Evolutionary conservation across 768 basidiomycete genomes (phyloP), one percentile per base, ranked within the genome.

Genomic region (Mycena belliarum): DNA sequence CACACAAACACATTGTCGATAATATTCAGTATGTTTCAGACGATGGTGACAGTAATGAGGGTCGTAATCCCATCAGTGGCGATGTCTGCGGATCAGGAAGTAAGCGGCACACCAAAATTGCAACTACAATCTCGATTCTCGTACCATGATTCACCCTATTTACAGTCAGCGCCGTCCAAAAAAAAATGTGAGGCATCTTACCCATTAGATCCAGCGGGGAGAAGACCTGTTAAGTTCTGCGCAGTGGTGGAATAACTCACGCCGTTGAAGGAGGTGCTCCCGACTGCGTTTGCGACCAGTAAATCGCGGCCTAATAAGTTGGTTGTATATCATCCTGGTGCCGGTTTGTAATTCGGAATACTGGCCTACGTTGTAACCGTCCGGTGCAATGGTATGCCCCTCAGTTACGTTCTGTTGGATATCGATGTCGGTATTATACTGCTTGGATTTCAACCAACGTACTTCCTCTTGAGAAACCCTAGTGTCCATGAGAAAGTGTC

Each of bases 61-160:
- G 77, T 77, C 16, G 82, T 79, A 32, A 80, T 73, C 42, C 86
- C 85, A 64, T 87, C 85, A 33, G 78, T 78, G 4, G 86, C 78
- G 50, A 87, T 88, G 26, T 74, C 85, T 85, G 23, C 5, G 23
- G 52, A 20, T 43, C 23, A 38, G 32, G 10, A 16, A 11, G 38
- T 48, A 40, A 62, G 24, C 54, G 56, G 45, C 24, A 23, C 6
- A 14, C 14, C 14, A 7, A 32, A 32, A 6, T 32, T 32, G n/a
- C n/a, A n/a, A n/a, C n/a, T n/a, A n/a, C n/a, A 7, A 32, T 32
- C 14, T 6, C 7, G 29, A 14, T 14, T 14, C 8, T 23, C 55
- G 51, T 53, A 68, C 72, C 72, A 57, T 77, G 75, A 54, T 75
- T 76, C 16, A 77, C 65, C 26, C 73, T 76, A 41, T 40, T 38